A percentile compares a stretch with the other conserved stretches of the same genome.
phyloP scores from a whole-genome alignment of 1,139 yeast genomes.

The Hemisphaericaspora lyxosophila region DNA sequence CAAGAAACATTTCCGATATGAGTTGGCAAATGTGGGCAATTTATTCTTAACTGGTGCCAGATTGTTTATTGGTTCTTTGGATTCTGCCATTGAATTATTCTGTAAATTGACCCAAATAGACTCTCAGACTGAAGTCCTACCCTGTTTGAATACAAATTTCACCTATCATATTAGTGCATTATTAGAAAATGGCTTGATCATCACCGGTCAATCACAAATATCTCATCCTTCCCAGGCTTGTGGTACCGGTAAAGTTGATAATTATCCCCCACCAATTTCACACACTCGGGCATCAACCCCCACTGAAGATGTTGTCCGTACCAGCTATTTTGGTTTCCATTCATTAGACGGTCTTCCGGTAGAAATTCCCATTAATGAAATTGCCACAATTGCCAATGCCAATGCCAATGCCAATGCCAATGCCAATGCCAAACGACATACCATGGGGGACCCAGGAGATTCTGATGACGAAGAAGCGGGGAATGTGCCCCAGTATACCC shows the following conservation, averaged over 20 bases:
- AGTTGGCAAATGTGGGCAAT: constrained; percentile 83
- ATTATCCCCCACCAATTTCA: constrained; percentile 39
- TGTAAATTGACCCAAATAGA: constrained; percentile 66
- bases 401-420: no score
- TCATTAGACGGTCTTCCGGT: constrained; percentile 12
- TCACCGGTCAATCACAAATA: constrained; percentile 93
- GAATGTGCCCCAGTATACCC: constrained; percentile 72
- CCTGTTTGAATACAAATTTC: constrained; percentile 82
- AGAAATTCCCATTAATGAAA: constrained; percentile 20
- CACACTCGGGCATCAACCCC: constrained; percentile 42
- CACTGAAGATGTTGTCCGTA: constrained; percentile 16
- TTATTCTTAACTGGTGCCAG: constrained; percentile 80
- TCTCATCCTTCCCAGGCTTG: constrained; percentile 66
- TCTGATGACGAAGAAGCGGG: constrained; percentile 45
- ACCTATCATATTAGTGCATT: constrained; percentile 84
- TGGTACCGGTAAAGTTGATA: constrained; percentile 14
- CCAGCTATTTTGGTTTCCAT: constrained; percentile 18
- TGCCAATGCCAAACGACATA: constrained; percentile 1
- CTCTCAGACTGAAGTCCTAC: constrained; percentile 58
- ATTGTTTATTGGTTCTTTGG: constrained; percentile 78
- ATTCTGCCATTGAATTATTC: constrained; percentile 77
- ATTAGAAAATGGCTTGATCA: constrained; percentile 65
- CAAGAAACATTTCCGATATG: constrained; percentile 59
- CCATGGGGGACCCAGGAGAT: constrained; percentile 2
- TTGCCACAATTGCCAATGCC: constrained; percentile 1